Evolutionary conservation across 1,139 yeast species (phyloP), one percentile per base, ranked within the genome.

Genomic region (Pichia sp.): DNA sequence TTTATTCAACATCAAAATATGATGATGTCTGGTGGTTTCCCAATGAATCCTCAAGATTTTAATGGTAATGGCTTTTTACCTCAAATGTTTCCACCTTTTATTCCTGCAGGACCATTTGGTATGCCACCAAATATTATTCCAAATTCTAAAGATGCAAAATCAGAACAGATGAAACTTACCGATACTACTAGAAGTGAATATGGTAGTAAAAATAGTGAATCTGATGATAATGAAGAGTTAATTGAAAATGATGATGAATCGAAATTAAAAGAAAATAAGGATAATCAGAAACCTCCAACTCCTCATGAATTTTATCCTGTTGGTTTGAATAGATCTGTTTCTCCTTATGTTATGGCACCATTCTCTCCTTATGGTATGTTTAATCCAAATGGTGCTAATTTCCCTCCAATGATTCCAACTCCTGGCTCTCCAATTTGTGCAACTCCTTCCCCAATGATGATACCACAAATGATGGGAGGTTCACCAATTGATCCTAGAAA

Each of bases 341-440:
- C 65, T 6, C 68, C 69, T 1, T 75, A 70, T 52, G 66, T 74
- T 69, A 70, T 74, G 35, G 26, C 35, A 55, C 28, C 36, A 4
- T 33, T 33, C 20, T 24, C 64, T 10, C 69, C 69, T 1, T 75
- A 70, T 52, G 66, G 74, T 68, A 70, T 74, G 56, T 76, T 74
- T 52, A 65, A 62, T 51, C 78, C 80, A 2, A 76, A 74, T 53
- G 65, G 68, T 6, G 47, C 39, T 30, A 34, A 8, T 7, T 45
- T 35, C 16, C 46, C 49, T 20, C 37, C 45, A 16, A 41, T 50
- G 35, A 42, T 48, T 33, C 42, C 47, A 23, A 32, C 67, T 10
- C 50, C 51, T n/a, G 54, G 55, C 9, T 48, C 55, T 10, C 52
- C 56, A 28, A 42, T 46, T 31, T 48, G 48, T 26, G 37, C 50